These are phyloP conservation scores for Mortierella sp. DNA, from an alignment of 371 early-diverging fungal genomes.

Conservation along the genomic window DNA sequence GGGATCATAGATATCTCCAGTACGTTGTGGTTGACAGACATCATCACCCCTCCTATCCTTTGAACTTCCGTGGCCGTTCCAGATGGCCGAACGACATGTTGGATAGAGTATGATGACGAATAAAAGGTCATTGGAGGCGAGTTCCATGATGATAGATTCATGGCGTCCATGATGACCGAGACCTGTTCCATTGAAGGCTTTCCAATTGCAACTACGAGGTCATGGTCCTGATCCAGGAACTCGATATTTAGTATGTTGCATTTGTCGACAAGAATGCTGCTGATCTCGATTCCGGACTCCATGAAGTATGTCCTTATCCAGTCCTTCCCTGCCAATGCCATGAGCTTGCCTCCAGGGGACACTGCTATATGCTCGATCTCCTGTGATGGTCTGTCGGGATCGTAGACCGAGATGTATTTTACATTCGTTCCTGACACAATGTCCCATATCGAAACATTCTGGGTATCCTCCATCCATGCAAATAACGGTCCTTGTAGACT, in stretches of 20 bases:
- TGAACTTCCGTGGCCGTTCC: not conserved
- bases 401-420: slow-evolving; percentile 21
- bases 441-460: slow-evolving; percentile 27
- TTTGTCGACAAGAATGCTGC: slow-evolving; percentile 2
- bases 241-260: slow-evolving; percentile 13
- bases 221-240: slow-evolving; percentile 25
- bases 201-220: slow-evolving; percentile 10
- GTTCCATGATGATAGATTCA: slow-evolving; percentile 16
- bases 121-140: slow-evolving; percentile 12
- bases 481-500: slow-evolving; percentile 19
- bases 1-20: slow-evolving; percentile 20
- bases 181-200: slow-evolving; percentile 12
- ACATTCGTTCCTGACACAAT: slow-evolving; percentile 13
- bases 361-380: slow-evolving; percentile 22
- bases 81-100: slow-evolving; percentile 4
- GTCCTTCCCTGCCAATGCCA: slow-evolving; percentile 11
- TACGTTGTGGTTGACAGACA: slow-evolving; percentile 18
- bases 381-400: slow-evolving; percentile 1
- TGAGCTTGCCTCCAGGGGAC: slow-evolving; percentile 9
- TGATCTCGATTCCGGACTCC: slow-evolving; percentile 25
- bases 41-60: slow-evolving; percentile 4
- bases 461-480: slow-evolving; percentile 23
- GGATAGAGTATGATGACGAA: slow-evolving; percentile 20
- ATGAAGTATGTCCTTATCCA: slow-evolving; percentile 25
- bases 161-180: slow-evolving; percentile 20